Conservation (phyloP, 768 basidiomycete genomes). For the Ramaria rubella region DNA sequence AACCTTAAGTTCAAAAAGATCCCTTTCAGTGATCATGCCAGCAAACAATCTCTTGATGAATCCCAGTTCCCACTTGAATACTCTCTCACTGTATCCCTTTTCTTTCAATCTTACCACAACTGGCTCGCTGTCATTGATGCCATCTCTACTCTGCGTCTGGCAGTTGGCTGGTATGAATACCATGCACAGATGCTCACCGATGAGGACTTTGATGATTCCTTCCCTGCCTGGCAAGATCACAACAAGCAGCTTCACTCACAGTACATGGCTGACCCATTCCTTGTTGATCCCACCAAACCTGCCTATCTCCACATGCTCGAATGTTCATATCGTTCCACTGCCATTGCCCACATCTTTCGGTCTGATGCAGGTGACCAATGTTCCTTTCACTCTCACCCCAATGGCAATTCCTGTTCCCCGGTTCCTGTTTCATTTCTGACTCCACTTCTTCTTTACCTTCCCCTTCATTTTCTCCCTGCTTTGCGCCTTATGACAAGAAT, state of each 20-base stretch:
- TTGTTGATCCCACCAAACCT: no score
- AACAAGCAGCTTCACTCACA: no score
- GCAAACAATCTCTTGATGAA: not conserved
- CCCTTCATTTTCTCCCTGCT: no score
- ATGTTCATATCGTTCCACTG: no score
- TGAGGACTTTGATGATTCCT: not conserved
- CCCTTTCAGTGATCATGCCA: not conserved
- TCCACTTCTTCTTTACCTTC: no score
- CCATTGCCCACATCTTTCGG: no score
- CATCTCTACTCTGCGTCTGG: not conserved
- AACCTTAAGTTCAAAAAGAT: not conserved
- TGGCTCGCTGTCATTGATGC: not conserved
- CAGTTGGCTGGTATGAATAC: not conserved
- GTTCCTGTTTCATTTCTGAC: no score
- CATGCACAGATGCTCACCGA: not conserved
- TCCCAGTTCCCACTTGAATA: not conserved
- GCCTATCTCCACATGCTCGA: no score
- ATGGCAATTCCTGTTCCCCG: no score
- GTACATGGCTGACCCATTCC: no score
- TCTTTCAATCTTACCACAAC: not conserved
- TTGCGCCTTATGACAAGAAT: no score
- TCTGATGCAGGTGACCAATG: not conserved
- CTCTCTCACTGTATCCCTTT: not conserved
- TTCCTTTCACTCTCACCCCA: not conserved
- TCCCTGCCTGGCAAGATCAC: no score